Evolutionary conservation across 768 basidiomycete species (phyloP), one percentile per base, ranked within the genome.

Genomic region (Sporobolomyces phaffii): DNA sequence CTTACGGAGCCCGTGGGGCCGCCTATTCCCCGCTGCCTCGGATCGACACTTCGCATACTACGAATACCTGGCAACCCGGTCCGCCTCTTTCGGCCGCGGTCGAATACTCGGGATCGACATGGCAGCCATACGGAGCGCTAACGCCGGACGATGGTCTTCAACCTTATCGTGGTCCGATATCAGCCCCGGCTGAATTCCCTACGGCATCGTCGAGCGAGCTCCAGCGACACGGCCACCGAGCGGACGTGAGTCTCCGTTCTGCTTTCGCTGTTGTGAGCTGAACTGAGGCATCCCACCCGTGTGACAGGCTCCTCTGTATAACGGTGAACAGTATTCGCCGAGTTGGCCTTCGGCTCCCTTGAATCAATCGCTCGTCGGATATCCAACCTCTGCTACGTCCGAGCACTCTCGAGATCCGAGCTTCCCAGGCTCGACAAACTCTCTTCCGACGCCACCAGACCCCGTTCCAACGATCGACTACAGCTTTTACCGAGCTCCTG

Each of bases 261-360:
- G 9, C n/a, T 47, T 22, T n/a, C n/a, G n/a, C 45, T 47, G 9
- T 47, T 24, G 8, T 9, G n/a, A 47, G 10, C 9, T 47, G 14
- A 24, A 24, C 45, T 15, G 11, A 11, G 15, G 14, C 45, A 24
- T 47, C 15, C 45, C 22, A 24, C 14, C 45, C n/a, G 9, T 24
- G 8, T 9, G n/a, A 50, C 48, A 50, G 48, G 10, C 22, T 5
- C 17, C 24, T 5, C 34, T 33, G 51, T 34, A 40, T 22, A 22
- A 24, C 45, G n/a, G 22, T 24, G 33, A 38, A 3, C 52, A 54
- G 24, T 54, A 54, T 26, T 36, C 52, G 20, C 34, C 52, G 2
- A 54, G 18, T 40, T 54, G 52, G 52, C 38, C 52, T 33, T 31
- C 50, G 5, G 50, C 50, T 38, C 36, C 52, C n/a, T n/a, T n/a